Evolutionary conservation across 495 filamentous ascomycete species (phyloP).

Genomic region (Neurospora cerealis): DNA sequence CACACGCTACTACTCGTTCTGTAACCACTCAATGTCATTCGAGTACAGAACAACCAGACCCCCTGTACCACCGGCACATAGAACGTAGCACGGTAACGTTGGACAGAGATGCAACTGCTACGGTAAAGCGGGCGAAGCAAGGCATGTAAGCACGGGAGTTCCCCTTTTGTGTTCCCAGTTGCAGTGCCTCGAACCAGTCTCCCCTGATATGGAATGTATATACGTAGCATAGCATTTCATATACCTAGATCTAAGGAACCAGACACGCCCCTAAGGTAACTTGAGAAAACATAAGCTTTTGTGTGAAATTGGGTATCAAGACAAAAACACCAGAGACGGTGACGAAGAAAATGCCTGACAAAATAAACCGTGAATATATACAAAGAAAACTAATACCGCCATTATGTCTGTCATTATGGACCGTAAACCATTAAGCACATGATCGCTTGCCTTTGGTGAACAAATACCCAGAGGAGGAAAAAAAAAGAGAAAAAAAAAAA

Average conservation of each 20-base stretch:
- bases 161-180: neutral
- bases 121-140: neutral
- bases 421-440: neutral
- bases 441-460: neutral
- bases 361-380: neutral
- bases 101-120: neutral
- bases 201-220: neutral
- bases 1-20: too few species aligned
- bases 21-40: neutral
- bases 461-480: neutral
- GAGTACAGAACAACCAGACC: neutral
- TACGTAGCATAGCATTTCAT: neutral
- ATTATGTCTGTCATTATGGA: neutral
- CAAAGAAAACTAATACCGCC: neutral
- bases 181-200: neutral
- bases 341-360: neutral
- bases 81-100: neutral
- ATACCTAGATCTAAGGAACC: neutral
- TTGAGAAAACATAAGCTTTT: neutral
- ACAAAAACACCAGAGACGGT: neutral
- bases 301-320: neutral
- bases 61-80: neutral
- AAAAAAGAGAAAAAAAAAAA: too few species aligned
- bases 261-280: neutral
- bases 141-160: neutral